Conservation (phyloP, 2,329 filamentous ascomycete species). For the Blumeria hordei region DNA sequence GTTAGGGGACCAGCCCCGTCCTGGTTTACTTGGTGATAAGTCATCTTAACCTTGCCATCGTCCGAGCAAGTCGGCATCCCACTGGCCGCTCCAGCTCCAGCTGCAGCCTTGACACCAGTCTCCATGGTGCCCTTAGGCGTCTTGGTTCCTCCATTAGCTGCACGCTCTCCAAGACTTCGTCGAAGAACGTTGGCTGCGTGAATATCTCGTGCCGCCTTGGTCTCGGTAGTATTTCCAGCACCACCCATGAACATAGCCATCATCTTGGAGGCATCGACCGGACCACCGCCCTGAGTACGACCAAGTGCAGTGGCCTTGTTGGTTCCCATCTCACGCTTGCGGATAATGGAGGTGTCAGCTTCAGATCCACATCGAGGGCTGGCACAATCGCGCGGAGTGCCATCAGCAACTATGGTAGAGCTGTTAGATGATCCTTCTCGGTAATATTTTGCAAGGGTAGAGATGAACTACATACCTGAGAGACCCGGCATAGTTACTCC, state of each 20-base stretch:
- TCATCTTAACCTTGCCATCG: too few species aligned
- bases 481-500: too few species aligned
- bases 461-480: conserved; percentile 1
- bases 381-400: conserved; percentile 33
- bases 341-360: too few species aligned
- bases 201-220: conserved; percentile 42
- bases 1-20: conserved; percentile 42
- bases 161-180: conserved; percentile 11
- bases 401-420: conserved; percentile 26
- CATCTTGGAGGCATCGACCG: conserved; percentile 24
- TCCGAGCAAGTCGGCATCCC: too few species aligned
- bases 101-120: too few species aligned
- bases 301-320: too few species aligned
- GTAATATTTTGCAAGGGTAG: conserved; percentile 3
- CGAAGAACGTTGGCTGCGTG: conserved; percentile 44
- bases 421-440: conserved; percentile 4
- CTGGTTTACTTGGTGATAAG: conserved; percentile 34
- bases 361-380: too few species aligned
- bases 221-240: conserved; percentile 17
- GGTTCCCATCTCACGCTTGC: too few species aligned
- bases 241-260: conserved; percentile 34
- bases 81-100: too few species aligned
- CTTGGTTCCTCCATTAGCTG: too few species aligned
- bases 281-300: too few species aligned
- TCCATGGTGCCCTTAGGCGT: too few species aligned